These are phyloP conservation scores for Scedosporium dehoogii DNA, from an alignment of 2,329 filamentous ascomycete species.

Conservation along the genomic window DNA sequence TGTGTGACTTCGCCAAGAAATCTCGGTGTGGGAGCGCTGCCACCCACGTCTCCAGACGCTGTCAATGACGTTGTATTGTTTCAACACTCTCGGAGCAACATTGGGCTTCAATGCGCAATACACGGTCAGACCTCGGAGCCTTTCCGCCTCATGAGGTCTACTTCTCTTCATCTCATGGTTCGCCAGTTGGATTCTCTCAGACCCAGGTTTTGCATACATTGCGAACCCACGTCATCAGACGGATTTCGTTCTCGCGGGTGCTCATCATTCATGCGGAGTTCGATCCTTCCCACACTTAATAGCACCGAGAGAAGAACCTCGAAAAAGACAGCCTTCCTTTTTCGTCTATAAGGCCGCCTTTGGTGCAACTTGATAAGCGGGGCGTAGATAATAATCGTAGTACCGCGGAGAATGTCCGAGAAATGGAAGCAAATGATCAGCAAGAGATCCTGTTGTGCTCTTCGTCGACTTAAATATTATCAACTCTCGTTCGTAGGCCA, in stretches of 20 bases:
- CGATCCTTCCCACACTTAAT: neutral
- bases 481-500: too few species aligned
- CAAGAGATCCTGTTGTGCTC: too few species aligned
- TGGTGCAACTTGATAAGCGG: neutral
- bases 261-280: neutral
- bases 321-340: neutral
- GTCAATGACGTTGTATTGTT: too few species aligned
- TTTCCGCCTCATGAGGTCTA: neutral
- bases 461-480: too few species aligned
- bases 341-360: neutral
- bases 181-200: neutral
- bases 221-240: neutral
- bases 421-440: too few species aligned
- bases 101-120: neutral
- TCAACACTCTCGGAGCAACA: neutral
- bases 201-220: conserved; percentile 1
- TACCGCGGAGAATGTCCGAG: too few species aligned
- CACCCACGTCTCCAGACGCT: too few species aligned
- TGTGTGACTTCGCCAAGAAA: too few species aligned
- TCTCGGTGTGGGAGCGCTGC: too few species aligned
- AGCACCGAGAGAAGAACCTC: neutral
- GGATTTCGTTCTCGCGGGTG: neutral
- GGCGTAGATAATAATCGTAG: too few species aligned
- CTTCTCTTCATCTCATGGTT: neutral
- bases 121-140: neutral